Evolutionary conservation across 2,329 filamentous ascomycete genomes (phyloP).

Genomic region (Colletotrichum chrysophilum): DNA sequence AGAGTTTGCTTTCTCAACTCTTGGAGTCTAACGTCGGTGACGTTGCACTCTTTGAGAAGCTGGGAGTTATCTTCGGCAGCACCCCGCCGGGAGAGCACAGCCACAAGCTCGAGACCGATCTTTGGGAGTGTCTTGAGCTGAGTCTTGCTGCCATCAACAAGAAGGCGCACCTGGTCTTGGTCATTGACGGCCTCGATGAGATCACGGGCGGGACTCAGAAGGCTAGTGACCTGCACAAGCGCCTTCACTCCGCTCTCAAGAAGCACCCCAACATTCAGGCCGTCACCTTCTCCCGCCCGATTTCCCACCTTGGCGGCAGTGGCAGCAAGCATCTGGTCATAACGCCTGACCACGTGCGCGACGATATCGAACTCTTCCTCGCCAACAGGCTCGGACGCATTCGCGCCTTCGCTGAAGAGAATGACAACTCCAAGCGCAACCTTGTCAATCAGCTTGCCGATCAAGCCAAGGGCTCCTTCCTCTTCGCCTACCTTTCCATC

Average conservation of each 20-base stretch:
- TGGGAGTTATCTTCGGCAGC: conserved; percentile 30
- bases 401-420: conserved; percentile 20
- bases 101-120: conserved; percentile 30
- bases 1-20: conserved; percentile 41
- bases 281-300: conserved; percentile 40
- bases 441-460: conserved; percentile 32
- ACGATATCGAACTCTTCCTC: conserved; percentile 37
- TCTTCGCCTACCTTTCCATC: conserved; percentile 40
- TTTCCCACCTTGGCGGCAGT: conserved; percentile 32
- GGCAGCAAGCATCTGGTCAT: conserved; percentile 35
- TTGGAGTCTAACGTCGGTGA: conserved; percentile 44
- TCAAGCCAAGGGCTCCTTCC: conserved; percentile 39
- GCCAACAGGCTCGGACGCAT: conserved; percentile 27
- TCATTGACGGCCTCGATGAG: conserved; percentile 43
- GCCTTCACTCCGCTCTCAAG: conserved; percentile 32
- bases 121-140: conserved; percentile 39
- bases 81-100: conserved; percentile 26
- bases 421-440: conserved; percentile 21
- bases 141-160: conserved; percentile 35
- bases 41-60: conserved; percentile 35
- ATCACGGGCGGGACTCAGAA: conserved; percentile 28
- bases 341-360: conserved; percentile 33
- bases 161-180: conserved; percentile 33
- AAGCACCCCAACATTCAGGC: conserved; percentile 32
- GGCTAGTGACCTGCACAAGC: conserved; percentile 32